Evolutionary conservation across 139 green algal genomes (phyloP), one percentile per base, ranked within the genome.

Genomic region (Tetratostichococcus sp.): DNA sequence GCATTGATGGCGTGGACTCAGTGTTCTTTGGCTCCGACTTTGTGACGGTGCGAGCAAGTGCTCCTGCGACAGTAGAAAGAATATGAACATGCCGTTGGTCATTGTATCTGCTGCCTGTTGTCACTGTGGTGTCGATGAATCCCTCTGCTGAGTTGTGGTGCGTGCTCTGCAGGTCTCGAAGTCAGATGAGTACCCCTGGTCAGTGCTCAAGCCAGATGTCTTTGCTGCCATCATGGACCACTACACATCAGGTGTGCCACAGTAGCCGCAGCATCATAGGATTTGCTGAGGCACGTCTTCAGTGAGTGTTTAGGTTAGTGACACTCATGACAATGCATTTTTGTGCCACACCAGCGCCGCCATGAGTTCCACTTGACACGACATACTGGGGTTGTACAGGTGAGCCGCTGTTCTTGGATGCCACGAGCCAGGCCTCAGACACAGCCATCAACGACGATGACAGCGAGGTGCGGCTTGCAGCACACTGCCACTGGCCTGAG

Each of bases 11-110:
- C 26, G 88, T 98, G 0, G 84, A 81, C 2, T 43, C 79, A 22
- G 91, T 99, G 11, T 99, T 99, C 67, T 97, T 98, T 42, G 96
- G 96, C 6, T 88, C 88, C 21, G 94, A 99, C 79, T 99, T 99
- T 79, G 85, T 99, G 30, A 99, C 96, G 0, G 50, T 50, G 39
- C 6, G 39, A n/a, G n/a, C n/a, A n/a, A n/a, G n/a, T n/a, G n/a
- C n/a, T n/a, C n/a, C n/a, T n/a, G n/a, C n/a, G n/a, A n/a, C n/a
- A n/a, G n/a, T n/a, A n/a, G n/a, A n/a, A n/a, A n/a, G n/a, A n/a
- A n/a, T n/a, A n/a, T n/a, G n/a, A n/a, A n/a, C n/a, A n/a, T n/a
- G n/a, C n/a, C n/a, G n/a, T n/a, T n/a, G n/a, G n/a, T n/a, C n/a
- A n/a, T n/a, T n/a, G n/a, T n/a, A n/a, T n/a, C n/a, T n/a, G n/a